Evolutionary conservation across 768 basidiomycete species (phyloP), one percentile per base, ranked within the genome.

Genomic region (Floccularia luteovirens): DNA sequence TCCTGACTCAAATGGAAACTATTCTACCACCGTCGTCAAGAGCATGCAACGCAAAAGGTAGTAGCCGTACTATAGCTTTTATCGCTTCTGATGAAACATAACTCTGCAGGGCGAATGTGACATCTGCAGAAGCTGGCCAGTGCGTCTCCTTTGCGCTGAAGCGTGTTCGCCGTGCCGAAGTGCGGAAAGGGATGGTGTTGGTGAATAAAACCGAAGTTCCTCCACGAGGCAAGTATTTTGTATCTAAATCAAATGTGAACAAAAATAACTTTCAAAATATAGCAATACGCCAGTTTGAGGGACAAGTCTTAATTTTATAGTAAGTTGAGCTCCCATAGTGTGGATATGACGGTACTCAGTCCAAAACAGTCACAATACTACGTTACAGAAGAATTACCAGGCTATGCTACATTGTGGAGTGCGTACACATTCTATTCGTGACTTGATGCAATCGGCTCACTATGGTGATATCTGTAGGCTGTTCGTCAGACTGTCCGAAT

Each of bases 141-240:
- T 90, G 88, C 36, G 92, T 99, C 14, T 88, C 89, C 5, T 68
- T 96, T 39, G 96, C 94, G 3, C 62, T 99, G 21, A 99, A 98
- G 66, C 75, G 90, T 32, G 82, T 96, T 43, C 73, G 84, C 40
- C 67, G 89, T 39, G 74, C 79, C 5, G 77, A 80, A 16, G 79
- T 97, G 6, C 69, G 94, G 43, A 98, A 97, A 60, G 94, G 93
- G 10, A 93, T 94, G 93, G 89, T 96, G 2, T 64, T 97, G 31
- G 81, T 92, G 1, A 78, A 79, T 42, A 89, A 82, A 58, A 74
- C 79, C 2, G 91, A 94, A 8, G 63, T 63, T 5, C 82, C 77
- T 20, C 92, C 92, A 3, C 75, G 74, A 68, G 85, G 87, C 85
- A 50, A 39, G 62, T 45, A 23, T 39, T 32, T 22, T 23, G 37